A percentile compares a stretch with the other conserved stretches of the same genome.
Conservation (phyloP, 805 yeast species). For the Lipomyces spencermartinsiae region DNA sequence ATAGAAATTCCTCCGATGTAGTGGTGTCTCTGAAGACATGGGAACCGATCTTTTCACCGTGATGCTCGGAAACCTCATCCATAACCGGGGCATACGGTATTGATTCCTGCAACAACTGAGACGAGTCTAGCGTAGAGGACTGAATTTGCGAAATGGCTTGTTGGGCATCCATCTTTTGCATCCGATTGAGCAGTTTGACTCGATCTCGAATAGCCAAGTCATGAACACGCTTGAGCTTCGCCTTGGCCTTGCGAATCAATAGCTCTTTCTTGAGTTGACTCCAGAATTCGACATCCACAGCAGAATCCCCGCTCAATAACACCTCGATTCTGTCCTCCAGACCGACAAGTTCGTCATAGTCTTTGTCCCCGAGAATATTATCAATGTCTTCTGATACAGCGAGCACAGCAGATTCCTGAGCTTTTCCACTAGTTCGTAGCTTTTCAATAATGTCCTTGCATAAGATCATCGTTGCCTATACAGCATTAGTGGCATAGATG, state of each 20-base stretch:
- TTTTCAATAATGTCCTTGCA: constrained; percentile 26
- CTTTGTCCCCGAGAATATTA: constrained; percentile 41
- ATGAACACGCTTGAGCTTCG: constrained; percentile 29
- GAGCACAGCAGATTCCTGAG: constrained; percentile 2
- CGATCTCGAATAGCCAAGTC: constrained; percentile 27
- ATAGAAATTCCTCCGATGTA: neutral
- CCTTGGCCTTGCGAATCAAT: constrained; percentile 36
- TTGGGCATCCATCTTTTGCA: constrained; percentile 18
- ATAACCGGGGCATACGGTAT: constrained; percentile 26
- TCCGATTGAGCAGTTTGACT: constrained; percentile 14
- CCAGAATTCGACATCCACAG: constrained; percentile 45
- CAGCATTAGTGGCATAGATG: neutral
- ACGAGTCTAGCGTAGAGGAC: constrained; percentile 3
- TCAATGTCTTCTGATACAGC: constrained; percentile 42
- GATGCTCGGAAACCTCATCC: constrained; percentile 19
- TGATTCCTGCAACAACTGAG: neutral
- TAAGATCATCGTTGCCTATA: constrained; percentile 17
- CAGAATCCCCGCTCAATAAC: constrained; percentile 34
- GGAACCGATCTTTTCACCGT: neutral
- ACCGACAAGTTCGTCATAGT: constrained; percentile 39
- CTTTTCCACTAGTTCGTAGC: neutral
- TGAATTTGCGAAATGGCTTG: constrained; percentile 15
- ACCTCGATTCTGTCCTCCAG: constrained; percentile 38
- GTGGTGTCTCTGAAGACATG: too few relatives aligned
- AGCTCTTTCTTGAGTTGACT: constrained; percentile 40